These are phyloP conservation scores for Sclerotinia minor DNA, from an alignment of 2,329 filamentous ascomycete species.

Conservation along the genomic window DNA sequence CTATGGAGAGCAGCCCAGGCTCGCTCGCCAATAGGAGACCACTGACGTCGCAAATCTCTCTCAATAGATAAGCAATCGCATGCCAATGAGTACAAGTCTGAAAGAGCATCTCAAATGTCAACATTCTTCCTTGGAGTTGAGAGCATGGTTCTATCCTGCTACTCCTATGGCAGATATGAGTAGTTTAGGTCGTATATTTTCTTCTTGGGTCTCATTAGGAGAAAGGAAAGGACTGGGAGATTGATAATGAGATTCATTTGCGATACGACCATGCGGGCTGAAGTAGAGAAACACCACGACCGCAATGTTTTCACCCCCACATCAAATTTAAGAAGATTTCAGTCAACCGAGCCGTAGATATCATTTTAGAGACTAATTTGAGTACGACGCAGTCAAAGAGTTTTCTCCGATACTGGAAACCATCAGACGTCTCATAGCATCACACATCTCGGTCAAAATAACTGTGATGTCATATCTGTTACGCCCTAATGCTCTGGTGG, in stretches of 20 bases:
- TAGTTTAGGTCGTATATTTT: slow-evolving; percentile 47
- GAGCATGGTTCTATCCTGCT: slow-evolving; percentile 55
- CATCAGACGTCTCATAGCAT: slow-evolving; percentile 37
- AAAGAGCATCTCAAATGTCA: slow-evolving; percentile 46
- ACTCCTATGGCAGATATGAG: slow-evolving; percentile 55
- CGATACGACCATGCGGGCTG: slow-evolving; percentile 52
- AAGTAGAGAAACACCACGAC: slow-evolving; percentile 45
- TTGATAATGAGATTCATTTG: slow-evolving; percentile 58
- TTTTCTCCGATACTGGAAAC: slow-evolving; percentile 40
- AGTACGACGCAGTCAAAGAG: slow-evolving; percentile 43
- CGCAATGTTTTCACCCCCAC: slow-evolving; percentile 40
- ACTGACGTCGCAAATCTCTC: slow-evolving; percentile 41
- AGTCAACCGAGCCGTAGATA: slow-evolving; percentile 48
- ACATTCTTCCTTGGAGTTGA: slow-evolving; percentile 52
- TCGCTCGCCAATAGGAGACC: slow-evolving; percentile 43
- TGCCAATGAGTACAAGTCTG: slow-evolving; percentile 47
- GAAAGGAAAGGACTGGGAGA: slow-evolving; percentile 50
- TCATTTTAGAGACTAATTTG: slow-evolving; percentile 50
- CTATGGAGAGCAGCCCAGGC: slow-evolving; percentile 44
- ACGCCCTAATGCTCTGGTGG: slow-evolving; percentile 20
- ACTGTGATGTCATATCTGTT: slow-evolving; percentile 30
- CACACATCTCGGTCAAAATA: slow-evolving; percentile 20
- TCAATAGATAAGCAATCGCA: slow-evolving; percentile 44
- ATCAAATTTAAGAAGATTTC: slow-evolving; percentile 47
- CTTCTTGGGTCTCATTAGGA: slow-evolving; percentile 43